Percentiles rank a stretch among this genome's conserved stretches.
Evolutionary conservation across 768 basidiomycete genomes (phyloP).

Genomic region (Postia placenta): DNA sequence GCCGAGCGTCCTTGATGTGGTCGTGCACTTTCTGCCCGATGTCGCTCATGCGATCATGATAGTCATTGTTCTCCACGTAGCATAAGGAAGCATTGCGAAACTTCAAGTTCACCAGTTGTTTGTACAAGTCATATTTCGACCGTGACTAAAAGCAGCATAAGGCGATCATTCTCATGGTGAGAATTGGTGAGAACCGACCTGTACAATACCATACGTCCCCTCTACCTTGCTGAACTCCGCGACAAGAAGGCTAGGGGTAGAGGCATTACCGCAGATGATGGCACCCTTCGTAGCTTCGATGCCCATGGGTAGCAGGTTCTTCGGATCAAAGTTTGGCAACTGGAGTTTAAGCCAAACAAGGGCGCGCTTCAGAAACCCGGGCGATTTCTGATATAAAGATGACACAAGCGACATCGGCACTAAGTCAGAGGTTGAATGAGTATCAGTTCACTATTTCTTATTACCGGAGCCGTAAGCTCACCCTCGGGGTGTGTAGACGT

Average conservation of each 20-base stretch:
- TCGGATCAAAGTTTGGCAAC: constrained; percentile 68
- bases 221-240: constrained; percentile 72
- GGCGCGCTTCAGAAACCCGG: constrained; percentile 31
- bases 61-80: constrained; percentile 72
- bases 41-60: constrained; percentile 56
- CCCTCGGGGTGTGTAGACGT: constrained; percentile 21
- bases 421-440: constrained; percentile 16
- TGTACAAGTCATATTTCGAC: constrained; percentile 79
- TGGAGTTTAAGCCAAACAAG: constrained; percentile 51
- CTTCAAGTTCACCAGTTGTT: constrained; percentile 66
- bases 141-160: constrained; percentile 47
- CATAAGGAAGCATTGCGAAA: constrained; percentile 62
- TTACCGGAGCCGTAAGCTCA: constrained; percentile 12
- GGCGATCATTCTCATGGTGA: neutral
- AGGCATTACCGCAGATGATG: constrained; percentile 78
- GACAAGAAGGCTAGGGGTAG: constrained; percentile 78
- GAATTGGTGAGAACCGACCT: constrained; percentile 38
- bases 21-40: constrained; percentile 60
- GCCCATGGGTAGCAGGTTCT: constrained; percentile 83
- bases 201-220: constrained; percentile 76
- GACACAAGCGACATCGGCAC: constrained; percentile 22
- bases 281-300: constrained; percentile 75
- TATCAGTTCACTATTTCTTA: neutral
- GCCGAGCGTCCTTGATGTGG: constrained; percentile 42
- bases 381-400: constrained; percentile 19